A percentile compares a stretch with the other conserved stretches of the same genome.
phyloP scores from a whole-genome alignment of 2,329 filamentous ascomycete species.

The Ascochyta clinopodiicola region DNA sequence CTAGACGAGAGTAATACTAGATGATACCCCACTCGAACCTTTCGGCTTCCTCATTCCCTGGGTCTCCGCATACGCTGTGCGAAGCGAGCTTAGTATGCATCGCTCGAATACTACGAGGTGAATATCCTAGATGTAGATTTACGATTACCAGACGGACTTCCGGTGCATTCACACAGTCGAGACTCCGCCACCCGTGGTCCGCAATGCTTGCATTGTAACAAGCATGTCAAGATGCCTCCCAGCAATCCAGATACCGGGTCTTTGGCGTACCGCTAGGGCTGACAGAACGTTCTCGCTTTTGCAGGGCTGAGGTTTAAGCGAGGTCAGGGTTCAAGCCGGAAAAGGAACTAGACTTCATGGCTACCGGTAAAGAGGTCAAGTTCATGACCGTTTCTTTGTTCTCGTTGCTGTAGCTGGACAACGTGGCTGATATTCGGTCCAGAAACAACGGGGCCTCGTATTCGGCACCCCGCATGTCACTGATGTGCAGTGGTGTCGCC shows the following conservation, averaged over 20 bases:
- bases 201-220: background rate
- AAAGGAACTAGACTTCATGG: background rate
- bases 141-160: no score
- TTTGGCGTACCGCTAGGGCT: background rate
- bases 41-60: background rate
- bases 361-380: background rate
- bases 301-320: background rate
- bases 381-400: background rate
- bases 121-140: no score
- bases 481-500: no score
- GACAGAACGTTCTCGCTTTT: background rate
- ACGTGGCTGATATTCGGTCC: background rate
- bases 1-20: background rate
- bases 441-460: background rate
- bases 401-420: background rate
- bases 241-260: background rate
- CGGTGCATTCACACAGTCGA: background rate
- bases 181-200: background rate
- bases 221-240: background rate
- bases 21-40: background rate
- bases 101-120: no score
- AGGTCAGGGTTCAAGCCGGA: background rate
- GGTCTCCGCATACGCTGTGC: background rate
- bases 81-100: background rate
- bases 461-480: background rate